Percentiles rank a stretch among this genome's conserved stretches.
phyloP scores from a whole-genome alignment of 805 yeast genomes.

The Cyberlindnera veronae region DNA sequence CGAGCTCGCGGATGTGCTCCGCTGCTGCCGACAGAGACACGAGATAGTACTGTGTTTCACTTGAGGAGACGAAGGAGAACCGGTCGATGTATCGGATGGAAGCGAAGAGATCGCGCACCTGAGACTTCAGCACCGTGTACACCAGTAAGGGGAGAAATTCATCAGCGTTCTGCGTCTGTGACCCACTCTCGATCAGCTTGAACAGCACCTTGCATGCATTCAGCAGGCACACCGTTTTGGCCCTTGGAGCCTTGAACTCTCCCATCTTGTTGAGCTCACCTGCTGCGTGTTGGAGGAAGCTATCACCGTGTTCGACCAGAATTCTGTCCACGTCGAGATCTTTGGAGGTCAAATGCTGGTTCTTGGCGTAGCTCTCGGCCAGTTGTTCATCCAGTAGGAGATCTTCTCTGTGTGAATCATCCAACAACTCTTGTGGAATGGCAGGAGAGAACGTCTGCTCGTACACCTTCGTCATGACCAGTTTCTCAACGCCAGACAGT shows the following conservation, averaged over 20 bases:
- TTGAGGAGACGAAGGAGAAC: constrained; percentile 70
- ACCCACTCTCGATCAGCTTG: constrained; percentile 69
- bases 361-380: constrained; percentile 51
- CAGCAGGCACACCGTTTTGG: constrained; percentile 84
- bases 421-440: constrained; percentile 42
- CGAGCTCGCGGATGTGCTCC: constrained; percentile 64
- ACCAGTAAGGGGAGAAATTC: constrained; percentile 88
- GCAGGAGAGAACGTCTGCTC: constrained; percentile 77
- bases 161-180: constrained; percentile 81
- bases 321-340: constrained; percentile 73
- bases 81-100: constrained; percentile 83
- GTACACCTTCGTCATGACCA: constrained; percentile 85
- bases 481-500: constrained; percentile 87
- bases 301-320: constrained; percentile 43
- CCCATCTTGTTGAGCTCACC: constrained; percentile 75
- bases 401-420: constrained; percentile 59
- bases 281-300: constrained; percentile 64
- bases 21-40: constrained; percentile 90
- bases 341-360: constrained; percentile 56
- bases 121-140: constrained; percentile 69
- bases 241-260: constrained; percentile 88
- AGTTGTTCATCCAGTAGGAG: constrained; percentile 55
- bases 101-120: constrained; percentile 62
- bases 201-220: constrained; percentile 92
- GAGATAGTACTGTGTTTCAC: constrained; percentile 89